Conservation (phyloP, 345 rosid genomes). For the Psidium guajava region DNA sequence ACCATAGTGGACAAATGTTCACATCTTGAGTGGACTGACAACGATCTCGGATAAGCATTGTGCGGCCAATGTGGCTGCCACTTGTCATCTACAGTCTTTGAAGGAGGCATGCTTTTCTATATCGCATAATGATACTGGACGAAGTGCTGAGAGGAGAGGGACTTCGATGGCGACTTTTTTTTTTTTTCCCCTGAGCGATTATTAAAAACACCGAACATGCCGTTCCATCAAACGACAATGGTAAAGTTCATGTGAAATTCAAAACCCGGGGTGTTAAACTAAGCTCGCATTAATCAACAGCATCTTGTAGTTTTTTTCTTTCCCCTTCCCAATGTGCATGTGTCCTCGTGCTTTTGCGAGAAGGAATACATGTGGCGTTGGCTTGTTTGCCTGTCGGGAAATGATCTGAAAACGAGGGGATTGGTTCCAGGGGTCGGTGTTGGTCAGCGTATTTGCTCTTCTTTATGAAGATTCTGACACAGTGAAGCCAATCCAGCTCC, state of each 20-base stretch:
- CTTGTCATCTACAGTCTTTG: background rate
- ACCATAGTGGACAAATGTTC: background rate
- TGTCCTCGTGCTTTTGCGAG: background rate
- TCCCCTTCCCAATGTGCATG: no score
- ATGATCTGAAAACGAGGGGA: background rate
- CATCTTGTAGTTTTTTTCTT: no score
- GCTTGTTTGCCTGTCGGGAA: background rate
- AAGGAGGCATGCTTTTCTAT: background rate
- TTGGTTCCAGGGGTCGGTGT: background rate
- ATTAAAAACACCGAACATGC: background rate
- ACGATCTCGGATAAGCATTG: background rate
- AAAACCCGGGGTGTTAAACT: no score
- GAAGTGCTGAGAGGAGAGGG: background rate
- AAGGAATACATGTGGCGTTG: background rate
- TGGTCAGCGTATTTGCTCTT: background rate
- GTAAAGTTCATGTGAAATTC: background rate
- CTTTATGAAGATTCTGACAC: no score
- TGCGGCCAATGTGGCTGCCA: background rate
- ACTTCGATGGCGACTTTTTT: background rate
- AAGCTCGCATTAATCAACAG: no score
- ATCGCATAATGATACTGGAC: background rate
- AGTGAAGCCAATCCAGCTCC: no score
- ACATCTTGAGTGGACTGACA: no score
- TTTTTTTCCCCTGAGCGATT: background rate
- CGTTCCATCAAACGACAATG: background rate